Percentiles rank a stretch among this genome's conserved stretches.
Evolutionary conservation across 139 green algal genomes (phyloP).

Genomic region (Astrephomene gubernaculifera): DNA sequence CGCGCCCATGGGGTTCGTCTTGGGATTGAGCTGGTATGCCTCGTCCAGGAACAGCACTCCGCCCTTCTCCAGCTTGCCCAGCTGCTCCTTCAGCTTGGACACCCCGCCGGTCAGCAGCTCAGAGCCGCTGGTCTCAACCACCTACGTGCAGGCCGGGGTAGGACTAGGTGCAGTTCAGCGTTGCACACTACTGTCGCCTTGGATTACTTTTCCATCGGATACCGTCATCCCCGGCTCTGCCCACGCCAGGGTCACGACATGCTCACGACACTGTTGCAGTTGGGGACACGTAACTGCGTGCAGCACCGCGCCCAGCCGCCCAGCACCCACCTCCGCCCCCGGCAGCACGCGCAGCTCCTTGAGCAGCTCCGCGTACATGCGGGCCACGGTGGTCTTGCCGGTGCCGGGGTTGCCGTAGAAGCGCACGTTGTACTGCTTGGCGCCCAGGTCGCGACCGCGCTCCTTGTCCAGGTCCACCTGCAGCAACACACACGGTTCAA

Average conservation of each 20-base stretch:
- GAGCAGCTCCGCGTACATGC: constrained; percentile 60
- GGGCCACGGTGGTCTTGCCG: constrained; percentile 66
- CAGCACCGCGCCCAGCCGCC: too few species aligned
- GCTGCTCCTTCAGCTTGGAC: constrained; percentile 54
- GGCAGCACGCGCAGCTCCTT: constrained; percentile 56
- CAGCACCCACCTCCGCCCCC: not conserved
- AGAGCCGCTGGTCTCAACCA: constrained; percentile 60
- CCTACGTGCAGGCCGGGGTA: too few species aligned
- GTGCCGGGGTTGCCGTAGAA: constrained; percentile 70
- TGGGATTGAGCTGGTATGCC: constrained; percentile 67
- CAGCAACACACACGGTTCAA: too few species aligned
- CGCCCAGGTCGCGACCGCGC: constrained; percentile 23
- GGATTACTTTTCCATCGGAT: too few species aligned
- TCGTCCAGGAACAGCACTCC: constrained; percentile 69
- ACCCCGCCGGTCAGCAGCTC: constrained; percentile 51
- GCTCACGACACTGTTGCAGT: too few species aligned
- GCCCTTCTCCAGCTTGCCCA: constrained; percentile 58
- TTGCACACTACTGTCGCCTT: too few species aligned
- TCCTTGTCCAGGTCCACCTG: constrained; percentile 65
- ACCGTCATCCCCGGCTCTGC: too few species aligned
- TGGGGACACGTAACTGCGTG: too few species aligned
- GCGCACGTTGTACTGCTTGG: constrained; percentile 53
- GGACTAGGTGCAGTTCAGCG: too few species aligned
- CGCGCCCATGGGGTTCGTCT: constrained; percentile 58
- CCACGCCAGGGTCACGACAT: too few species aligned